A percentile compares a stretch with the other conserved stretches of the same genome.
phyloP scores from a whole-genome alignment of 2,329 filamentous ascomycete genomes.

The Phaeosphaeria sp. region DNA sequence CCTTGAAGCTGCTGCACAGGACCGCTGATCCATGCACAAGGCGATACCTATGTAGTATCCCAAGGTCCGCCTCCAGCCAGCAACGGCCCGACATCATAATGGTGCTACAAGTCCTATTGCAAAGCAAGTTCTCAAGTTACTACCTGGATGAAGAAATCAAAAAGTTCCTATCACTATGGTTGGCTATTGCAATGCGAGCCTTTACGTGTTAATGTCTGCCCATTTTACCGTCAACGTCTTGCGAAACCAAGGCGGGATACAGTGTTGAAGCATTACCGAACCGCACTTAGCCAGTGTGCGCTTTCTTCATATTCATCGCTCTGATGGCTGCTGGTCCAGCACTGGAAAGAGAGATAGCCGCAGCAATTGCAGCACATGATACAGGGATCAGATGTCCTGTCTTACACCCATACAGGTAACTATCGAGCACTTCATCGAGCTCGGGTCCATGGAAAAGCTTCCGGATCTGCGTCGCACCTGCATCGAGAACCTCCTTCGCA shows the following conservation, averaged over 20 bases:
- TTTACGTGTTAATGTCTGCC: neutral
- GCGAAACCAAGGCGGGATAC: neutral
- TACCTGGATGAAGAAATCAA: neutral
- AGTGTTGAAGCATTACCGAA: neutral
- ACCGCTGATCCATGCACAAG: neutral
- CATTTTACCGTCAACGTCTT: neutral
- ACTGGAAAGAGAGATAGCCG: conserved; percentile 23
- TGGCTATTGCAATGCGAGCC: neutral
- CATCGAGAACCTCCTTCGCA: conserved; percentile 45
- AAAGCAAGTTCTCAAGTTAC: neutral
- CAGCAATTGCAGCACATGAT: conserved; percentile 26
- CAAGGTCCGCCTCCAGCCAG: neutral
- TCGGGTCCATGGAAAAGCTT: conserved; percentile 36
- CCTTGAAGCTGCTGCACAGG: neutral
- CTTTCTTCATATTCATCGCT: conserved; percentile 22
- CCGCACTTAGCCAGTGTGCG: conserved; percentile 12
- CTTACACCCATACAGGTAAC: conserved; percentile 37
- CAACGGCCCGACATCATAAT: neutral
- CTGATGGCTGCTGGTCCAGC: conserved; percentile 23
- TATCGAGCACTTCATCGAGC: conserved; percentile 24
- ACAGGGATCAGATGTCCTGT: conserved; percentile 28
- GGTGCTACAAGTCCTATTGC: neutral
- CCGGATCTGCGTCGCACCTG: conserved; percentile 54
- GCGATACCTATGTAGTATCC: neutral
- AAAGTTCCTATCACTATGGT: neutral